Percentiles rank a stretch among this genome's conserved stretches.
phyloP scores from a whole-genome alignment of 2,329 filamentous ascomycete genomes.

The Colletotrichum limetticola region DNA sequence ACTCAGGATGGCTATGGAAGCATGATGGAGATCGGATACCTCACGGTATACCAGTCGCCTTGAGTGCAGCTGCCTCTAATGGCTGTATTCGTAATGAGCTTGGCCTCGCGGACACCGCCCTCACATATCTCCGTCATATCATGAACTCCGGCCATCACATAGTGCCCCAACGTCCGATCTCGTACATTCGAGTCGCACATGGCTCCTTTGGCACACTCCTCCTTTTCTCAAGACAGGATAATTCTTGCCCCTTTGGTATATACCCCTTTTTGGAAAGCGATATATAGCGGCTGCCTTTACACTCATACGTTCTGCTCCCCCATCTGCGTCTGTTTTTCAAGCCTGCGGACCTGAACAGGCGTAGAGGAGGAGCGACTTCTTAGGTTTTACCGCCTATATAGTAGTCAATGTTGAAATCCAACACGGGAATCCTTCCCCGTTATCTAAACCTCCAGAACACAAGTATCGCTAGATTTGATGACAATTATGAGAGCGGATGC shows the following conservation, averaged over 20 bases:
- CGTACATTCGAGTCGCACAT: not conserved
- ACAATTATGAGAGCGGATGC: not conserved
- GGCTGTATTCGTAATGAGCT: not conserved
- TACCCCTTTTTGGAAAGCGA: conserved; percentile 4
- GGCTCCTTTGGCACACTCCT: not conserved
- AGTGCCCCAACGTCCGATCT: not conserved
- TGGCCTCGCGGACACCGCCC: not conserved
- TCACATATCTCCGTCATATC: not conserved
- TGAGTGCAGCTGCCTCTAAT: not conserved
- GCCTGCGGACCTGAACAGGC: not conserved
- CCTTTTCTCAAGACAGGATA: not conserved
- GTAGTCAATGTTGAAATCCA: not conserved
- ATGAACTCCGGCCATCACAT: not conserved
- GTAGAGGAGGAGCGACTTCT: not conserved
- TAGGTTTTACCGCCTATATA: not conserved
- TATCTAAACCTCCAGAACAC: not conserved
- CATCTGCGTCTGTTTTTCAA: not conserved
- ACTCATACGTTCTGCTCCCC: not conserved
- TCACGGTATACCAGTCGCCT: conserved; percentile 51
- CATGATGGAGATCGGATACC: conserved; percentile 64
- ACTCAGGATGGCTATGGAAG: conserved; percentile 58
- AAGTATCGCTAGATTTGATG: not conserved
- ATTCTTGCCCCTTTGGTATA: not conserved
- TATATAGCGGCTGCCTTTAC: not conserved
- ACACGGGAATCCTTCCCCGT: not conserved